Percentiles rank a stretch among this genome's conserved stretches.
phyloP scores from a whole-genome alignment of 2,329 filamentous ascomycete genomes.

The Penicillium rolfsii region DNA sequence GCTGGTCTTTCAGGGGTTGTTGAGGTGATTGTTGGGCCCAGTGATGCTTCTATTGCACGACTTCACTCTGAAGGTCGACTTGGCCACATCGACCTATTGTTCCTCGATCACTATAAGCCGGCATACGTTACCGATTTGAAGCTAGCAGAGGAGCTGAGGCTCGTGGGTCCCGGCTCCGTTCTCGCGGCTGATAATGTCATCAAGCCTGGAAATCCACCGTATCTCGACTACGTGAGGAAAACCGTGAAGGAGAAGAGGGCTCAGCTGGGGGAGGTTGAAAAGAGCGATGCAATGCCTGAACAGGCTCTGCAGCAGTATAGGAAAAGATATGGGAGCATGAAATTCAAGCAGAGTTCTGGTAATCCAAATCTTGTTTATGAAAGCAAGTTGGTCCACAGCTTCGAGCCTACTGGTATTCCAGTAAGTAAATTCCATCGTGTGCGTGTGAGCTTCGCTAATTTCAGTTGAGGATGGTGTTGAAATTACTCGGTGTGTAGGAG shows the following conservation, averaged over 20 bases:
- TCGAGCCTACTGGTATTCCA: conserved; percentile 8
- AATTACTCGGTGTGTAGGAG: too few species aligned
- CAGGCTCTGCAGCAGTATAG: conserved; percentile 29
- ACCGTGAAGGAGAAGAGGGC: conserved; percentile 61
- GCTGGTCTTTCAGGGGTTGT: conserved; percentile 71
- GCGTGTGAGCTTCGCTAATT: too few species aligned
- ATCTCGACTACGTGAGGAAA: conserved; percentile 67
- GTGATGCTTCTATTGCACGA: conserved; percentile 61
- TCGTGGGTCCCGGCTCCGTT: conserved; percentile 61
- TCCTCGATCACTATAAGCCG: conserved; percentile 80
- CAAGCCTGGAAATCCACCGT: conserved; percentile 48
- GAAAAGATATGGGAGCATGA: conserved; percentile 30
- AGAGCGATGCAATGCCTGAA: conserved; percentile 27
- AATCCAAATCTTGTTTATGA: conserved; percentile 69
- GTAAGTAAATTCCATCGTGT: not conserved
- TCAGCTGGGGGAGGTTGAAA: conserved; percentile 22
- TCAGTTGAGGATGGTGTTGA: too few species aligned
- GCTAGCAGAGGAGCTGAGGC: conserved; percentile 69
- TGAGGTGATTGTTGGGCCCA: conserved; percentile 69
- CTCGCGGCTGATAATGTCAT: conserved; percentile 52
- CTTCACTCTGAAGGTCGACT: not conserved
- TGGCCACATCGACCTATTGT: conserved; percentile 61
- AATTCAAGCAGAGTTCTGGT: conserved; percentile 46
- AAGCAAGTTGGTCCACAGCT: conserved; percentile 46
- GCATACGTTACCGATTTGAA: conserved; percentile 74